phyloP scores from a whole-genome alignment of 176 grass and related monocot species.

The Neostapfia colusana region DNA sequence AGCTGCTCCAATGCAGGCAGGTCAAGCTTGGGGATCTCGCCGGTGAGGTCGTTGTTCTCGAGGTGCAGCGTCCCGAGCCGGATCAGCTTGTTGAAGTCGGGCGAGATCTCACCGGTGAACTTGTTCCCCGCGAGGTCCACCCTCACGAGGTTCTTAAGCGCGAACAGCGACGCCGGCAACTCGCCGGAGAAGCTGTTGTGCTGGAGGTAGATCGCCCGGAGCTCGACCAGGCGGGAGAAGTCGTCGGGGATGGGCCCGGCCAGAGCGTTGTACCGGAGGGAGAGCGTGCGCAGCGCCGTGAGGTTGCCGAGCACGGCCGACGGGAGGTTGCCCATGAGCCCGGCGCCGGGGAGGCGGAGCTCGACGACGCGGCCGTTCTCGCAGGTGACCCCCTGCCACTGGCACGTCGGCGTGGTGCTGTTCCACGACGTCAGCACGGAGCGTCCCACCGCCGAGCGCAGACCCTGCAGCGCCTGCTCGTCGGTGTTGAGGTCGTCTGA shows the following conservation, averaged over 20 bases:
- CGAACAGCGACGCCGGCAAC: constrained; percentile 62
- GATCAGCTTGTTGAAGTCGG: constrained; percentile 77
- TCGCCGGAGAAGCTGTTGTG: constrained; percentile 70
- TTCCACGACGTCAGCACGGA: constrained; percentile 69
- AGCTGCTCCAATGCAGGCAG: constrained; percentile 68
- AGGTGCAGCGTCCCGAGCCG: constrained; percentile 74
- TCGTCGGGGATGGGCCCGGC: constrained; percentile 62
- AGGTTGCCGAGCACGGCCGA: constrained; percentile 64
- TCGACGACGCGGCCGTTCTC: constrained; percentile 60
- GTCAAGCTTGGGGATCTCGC: constrained; percentile 84
- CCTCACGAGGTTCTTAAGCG: constrained; percentile 72
- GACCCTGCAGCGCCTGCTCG: constrained; percentile 61
- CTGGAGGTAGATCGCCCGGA: constrained; percentile 89
- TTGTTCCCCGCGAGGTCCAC: constrained; percentile 75
- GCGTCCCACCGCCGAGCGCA: constrained; percentile 65
- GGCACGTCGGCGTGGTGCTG: constrained; percentile 59
- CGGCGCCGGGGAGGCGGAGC: constrained; percentile 73
- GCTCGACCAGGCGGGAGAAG: constrained; percentile 60
- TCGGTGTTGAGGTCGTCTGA: constrained; percentile 59
- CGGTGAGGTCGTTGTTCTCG: constrained; percentile 62
- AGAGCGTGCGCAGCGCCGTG: constrained; percentile 80
- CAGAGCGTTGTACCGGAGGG: constrained; percentile 88
- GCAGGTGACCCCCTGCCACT: constrained; percentile 69
- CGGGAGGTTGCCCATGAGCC: constrained; percentile 78
- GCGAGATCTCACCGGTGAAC: constrained; percentile 69